Percentiles rank a stretch among this genome's conserved stretches.
phyloP scores from a whole-genome alignment of 495 filamentous ascomycete species.

The Annulohypoxylon moriforme region DNA sequence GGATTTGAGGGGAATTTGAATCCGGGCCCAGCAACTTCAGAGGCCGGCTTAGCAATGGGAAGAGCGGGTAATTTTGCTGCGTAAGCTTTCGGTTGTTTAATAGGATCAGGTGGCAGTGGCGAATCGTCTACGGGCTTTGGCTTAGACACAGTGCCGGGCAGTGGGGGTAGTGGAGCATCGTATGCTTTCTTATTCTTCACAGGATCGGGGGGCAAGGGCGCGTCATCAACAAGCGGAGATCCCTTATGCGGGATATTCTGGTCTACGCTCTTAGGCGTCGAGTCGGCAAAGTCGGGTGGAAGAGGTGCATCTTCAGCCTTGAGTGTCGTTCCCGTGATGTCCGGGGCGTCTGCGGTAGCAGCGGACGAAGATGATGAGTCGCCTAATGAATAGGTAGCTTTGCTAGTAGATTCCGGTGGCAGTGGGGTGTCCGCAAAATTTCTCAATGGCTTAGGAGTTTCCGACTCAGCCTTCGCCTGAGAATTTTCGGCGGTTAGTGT shows the following conservation, averaged over 20 bases:
- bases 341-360: constrained; percentile 56
- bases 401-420: constrained; percentile 82
- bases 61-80: constrained; percentile 37
- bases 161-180: constrained; percentile 53
- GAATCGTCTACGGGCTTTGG: constrained; percentile 38
- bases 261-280: constrained; percentile 26
- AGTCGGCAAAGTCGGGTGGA: constrained; percentile 66
- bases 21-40: constrained; percentile 36
- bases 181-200: constrained; percentile 52
- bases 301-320: constrained; percentile 65
- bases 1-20: constrained; percentile 47
- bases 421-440: constrained; percentile 67
- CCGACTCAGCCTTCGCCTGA: constrained; percentile 53
- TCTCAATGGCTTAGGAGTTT: constrained; percentile 41
- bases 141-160: constrained; percentile 45
- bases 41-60: constrained; percentile 37
- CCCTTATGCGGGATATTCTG: constrained; percentile 11
- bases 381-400: constrained; percentile 69
- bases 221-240: constrained; percentile 44
- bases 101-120: constrained; percentile 45
- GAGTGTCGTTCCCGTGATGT: constrained; percentile 42
- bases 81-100: constrained; percentile 42
- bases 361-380: constrained; percentile 76
- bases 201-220: constrained; percentile 58
- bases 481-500: constrained; percentile 38